A percentile compares a stretch with the other conserved stretches of the same genome.
These are phyloP conservation scores for Geotrichum cucujoidarum DNA, from an alignment of 1,139 yeast species.

Conservation along the genomic window DNA sequence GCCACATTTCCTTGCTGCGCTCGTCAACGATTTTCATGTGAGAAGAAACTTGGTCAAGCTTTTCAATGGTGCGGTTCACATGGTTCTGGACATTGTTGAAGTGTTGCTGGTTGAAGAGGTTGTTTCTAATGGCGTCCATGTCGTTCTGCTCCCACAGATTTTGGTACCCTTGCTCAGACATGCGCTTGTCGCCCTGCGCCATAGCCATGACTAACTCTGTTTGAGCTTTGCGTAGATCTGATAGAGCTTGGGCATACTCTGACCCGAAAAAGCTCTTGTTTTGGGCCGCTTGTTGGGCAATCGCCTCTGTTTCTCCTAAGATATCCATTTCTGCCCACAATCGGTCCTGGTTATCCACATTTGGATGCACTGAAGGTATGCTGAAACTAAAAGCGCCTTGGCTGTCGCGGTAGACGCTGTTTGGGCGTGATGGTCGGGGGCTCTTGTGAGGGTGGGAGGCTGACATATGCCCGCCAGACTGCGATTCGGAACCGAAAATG, in stretches of 20 bases:
- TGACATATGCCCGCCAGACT: background rate
- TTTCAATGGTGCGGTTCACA: conserved; percentile 41
- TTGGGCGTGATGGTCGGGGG: background rate
- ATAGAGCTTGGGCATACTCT: conserved; percentile 53
- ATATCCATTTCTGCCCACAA: conserved; percentile 88
- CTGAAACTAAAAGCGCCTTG: conserved; percentile 17
- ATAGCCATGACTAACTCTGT: conserved; percentile 54
- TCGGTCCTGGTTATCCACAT: conserved; percentile 51
- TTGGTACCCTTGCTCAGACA: conserved; percentile 25
- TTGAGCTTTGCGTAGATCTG: conserved; percentile 56
- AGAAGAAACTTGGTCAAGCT: conserved; percentile 42
- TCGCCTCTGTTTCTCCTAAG: conserved; percentile 68
- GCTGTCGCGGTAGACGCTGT: background rate
- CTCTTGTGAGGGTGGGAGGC: background rate
- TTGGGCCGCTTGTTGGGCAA: conserved; percentile 53
- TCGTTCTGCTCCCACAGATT: conserved; percentile 36
- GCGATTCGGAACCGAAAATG: background rate
- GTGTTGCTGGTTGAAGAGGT: conserved; percentile 43
- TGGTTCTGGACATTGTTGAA: conserved; percentile 41
- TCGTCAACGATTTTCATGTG: conserved; percentile 39
- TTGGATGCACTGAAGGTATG: conserved; percentile 34
- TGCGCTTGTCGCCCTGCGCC: conserved; percentile 36
- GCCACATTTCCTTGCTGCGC: conserved; percentile 33
- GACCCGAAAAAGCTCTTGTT: conserved; percentile 60
- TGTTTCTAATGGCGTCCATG: conserved; percentile 34